Evolutionary conservation across 306 rosid genomes (phyloP).

Genomic region (Vigna trinervia): DNA sequence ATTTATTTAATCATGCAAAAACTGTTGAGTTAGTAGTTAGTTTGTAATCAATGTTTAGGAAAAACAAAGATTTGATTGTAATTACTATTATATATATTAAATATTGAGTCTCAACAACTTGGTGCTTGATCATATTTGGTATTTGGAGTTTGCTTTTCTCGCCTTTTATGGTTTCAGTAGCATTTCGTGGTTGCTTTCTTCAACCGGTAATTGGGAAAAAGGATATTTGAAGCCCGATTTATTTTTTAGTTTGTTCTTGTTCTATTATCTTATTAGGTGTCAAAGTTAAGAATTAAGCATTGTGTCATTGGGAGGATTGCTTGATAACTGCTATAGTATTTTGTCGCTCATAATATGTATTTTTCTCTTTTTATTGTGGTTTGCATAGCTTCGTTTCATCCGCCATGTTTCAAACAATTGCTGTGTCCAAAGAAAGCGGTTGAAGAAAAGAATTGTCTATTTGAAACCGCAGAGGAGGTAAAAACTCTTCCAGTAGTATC

Average conservation of each 20-base stretch:
- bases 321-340: constrained; percentile 15
- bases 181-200: constrained; percentile 3
- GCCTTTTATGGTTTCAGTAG: background rate
- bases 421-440: constrained; percentile 53
- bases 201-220: background rate
- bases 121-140: background rate
- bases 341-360: constrained; percentile 16
- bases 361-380: constrained; percentile 35
- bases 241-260: constrained; percentile 9
- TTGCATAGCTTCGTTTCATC: constrained; percentile 68
- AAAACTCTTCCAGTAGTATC: constrained; percentile 25
- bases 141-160: constrained; percentile 10
- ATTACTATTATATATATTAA: no score
- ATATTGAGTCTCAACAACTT: constrained; percentile 13
- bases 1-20: background rate
- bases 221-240: constrained; percentile 3
- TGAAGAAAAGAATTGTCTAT: constrained; percentile 51
- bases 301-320: constrained; percentile 29
- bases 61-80: background rate
- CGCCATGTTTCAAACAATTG: constrained; percentile 73
- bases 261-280: background rate
- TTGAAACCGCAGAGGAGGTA: constrained; percentile 59
- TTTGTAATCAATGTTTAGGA: background rate
- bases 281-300: constrained; percentile 22
- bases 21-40: constrained; percentile 13